These are phyloP conservation scores for Ogataea saltuana DNA, from an alignment of 805 yeast species.

Conservation along the genomic window DNA sequence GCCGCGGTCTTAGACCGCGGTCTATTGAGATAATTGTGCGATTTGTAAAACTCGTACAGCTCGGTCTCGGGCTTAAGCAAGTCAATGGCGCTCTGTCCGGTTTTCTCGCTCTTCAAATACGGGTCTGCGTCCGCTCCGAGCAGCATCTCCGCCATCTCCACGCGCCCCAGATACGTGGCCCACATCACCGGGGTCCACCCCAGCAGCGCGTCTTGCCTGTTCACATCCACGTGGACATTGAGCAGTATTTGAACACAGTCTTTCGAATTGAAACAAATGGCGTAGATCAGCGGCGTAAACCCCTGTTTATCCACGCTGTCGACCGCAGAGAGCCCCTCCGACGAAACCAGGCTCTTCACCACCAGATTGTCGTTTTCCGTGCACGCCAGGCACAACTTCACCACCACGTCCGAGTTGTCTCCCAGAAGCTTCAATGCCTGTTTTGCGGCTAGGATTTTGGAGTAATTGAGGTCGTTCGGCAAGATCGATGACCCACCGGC, in stretches of 20 bases:
- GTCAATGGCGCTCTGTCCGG: constrained; percentile 53
- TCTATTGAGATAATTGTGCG: constrained; percentile 45
- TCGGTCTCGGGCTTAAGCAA: constrained; percentile 56
- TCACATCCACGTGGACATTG: constrained; percentile 47
- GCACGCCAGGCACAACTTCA: constrained; percentile 41
- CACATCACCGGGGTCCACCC: constrained; percentile 79
- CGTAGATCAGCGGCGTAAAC: constrained; percentile 49
- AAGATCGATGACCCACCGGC: constrained; percentile 22
- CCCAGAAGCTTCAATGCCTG: constrained; percentile 35
- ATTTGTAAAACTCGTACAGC: constrained; percentile 58
- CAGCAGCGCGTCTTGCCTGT: constrained; percentile 48
- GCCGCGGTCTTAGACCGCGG: constrained; percentile 6
- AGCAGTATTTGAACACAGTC: constrained; percentile 50
- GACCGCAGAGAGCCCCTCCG: constrained; percentile 23
- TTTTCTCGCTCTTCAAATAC: constrained; percentile 38
- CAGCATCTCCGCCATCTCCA: constrained; percentile 54
- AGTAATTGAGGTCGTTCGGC: constrained; percentile 31
- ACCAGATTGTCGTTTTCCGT: constrained; percentile 38
- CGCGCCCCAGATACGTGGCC: constrained; percentile 69
- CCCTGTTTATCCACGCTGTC: constrained; percentile 41
- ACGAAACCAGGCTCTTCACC: constrained; percentile 31
- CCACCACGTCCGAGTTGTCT: constrained; percentile 32
- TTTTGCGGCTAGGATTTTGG: constrained; percentile 39
- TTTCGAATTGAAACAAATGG: constrained; percentile 53
- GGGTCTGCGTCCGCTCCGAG: constrained; percentile 68